These are phyloP conservation scores for Immersiporthe knoxdaviesiana DNA, from an alignment of 2,329 filamentous ascomycete genomes.

Conservation along the genomic window DNA sequence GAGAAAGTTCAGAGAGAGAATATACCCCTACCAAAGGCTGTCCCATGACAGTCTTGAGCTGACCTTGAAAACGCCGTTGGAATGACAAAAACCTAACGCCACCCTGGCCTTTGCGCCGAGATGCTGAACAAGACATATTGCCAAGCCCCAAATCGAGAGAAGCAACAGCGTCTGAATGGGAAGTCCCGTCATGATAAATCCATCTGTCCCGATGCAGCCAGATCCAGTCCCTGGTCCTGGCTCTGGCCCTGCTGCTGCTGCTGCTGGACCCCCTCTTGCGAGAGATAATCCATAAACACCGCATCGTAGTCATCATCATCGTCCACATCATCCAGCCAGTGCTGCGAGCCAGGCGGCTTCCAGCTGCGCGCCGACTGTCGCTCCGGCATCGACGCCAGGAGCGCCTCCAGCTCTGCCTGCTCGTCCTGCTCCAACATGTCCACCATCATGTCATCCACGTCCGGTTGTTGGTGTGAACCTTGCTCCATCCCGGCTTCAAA, in stretches of 20 bases:
- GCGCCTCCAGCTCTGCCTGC: slow-evolving; percentile 56
- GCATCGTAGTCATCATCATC: slow-evolving; percentile 67
- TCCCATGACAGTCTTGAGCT: slow-evolving; percentile 1
- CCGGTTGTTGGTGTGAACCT: slow-evolving; percentile 28
- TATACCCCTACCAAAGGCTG: slow-evolving; percentile 29
- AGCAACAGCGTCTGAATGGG: neutral
- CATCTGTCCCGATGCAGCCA: slow-evolving; percentile 46
- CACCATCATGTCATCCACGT: slow-evolving; percentile 55
- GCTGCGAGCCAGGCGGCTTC: slow-evolving; percentile 37
- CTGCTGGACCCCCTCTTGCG: slow-evolving; percentile 42
- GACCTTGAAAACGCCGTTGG: slow-evolving; percentile 21
- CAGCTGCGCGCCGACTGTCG: neutral
- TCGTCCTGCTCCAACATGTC: slow-evolving; percentile 56
- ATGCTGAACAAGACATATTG: slow-evolving; percentile 8
- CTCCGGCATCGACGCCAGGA: slow-evolving; percentile 52
- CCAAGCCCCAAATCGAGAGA: neutral
- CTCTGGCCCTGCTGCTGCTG: slow-evolving; percentile 34
- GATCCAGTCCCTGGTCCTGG: slow-evolving; percentile 28
- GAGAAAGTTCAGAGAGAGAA: slow-evolving; percentile 9
- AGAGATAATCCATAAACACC: slow-evolving; percentile 67
- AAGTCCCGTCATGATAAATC: slow-evolving; percentile 49
- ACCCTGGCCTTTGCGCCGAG: neutral
- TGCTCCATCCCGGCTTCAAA: neutral
- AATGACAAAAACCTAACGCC: slow-evolving; percentile 2
- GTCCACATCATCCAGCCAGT: slow-evolving; percentile 59